A percentile compares a stretch with the other conserved stretches of the same genome.
phyloP scores from a whole-genome alignment of 2,329 filamentous ascomycete genomes.

The Colletotrichum acutatum region DNA sequence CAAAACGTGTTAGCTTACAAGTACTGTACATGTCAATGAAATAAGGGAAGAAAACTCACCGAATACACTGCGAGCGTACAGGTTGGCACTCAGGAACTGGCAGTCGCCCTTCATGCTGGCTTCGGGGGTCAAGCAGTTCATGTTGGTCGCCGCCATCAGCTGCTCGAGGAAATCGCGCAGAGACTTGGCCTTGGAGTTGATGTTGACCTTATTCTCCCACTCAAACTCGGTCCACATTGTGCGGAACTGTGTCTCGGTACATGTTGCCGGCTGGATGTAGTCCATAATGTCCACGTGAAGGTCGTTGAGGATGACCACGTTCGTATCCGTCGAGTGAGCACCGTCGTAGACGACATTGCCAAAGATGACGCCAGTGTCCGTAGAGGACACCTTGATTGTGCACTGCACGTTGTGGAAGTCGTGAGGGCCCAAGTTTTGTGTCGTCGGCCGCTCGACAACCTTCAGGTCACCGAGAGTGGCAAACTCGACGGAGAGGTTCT shows the following conservation, averaged over 20 bases:
- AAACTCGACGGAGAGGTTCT: constrained; percentile 97
- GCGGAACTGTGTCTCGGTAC: constrained; percentile 97
- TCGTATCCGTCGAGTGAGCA: constrained; percentile 88
- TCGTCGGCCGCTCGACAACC: constrained; percentile 95
- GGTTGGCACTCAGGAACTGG: constrained; percentile 95
- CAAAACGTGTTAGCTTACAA: constrained; percentile 38
- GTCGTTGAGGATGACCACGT: constrained; percentile 98
- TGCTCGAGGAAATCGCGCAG: constrained; percentile 92
- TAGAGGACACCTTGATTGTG: constrained; percentile 98
- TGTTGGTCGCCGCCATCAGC: constrained; percentile 97
- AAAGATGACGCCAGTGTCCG: constrained; percentile 98
- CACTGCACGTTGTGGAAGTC: constrained; percentile 99
- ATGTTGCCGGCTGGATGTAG: constrained; percentile 97
- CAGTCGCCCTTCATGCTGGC: constrained; percentile 97
- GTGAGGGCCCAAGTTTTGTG: constrained; percentile 93
- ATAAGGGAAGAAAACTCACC: constrained; percentile 71
- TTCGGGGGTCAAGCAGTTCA: constrained; percentile 97
- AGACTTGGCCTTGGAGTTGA: constrained; percentile 95
- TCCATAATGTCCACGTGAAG: constrained; percentile 99
- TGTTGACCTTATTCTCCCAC: constrained; percentile 99
- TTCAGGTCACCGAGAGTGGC: constrained; percentile 98
- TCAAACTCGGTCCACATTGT: constrained; percentile 99
- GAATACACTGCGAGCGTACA: constrained; percentile 97
- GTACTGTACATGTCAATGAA: constrained; percentile 10
- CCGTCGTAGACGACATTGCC: constrained; percentile 99